Evolutionary conservation across 257 asterid genomes (phyloP).

Genomic region (Echites panduratus): DNA sequence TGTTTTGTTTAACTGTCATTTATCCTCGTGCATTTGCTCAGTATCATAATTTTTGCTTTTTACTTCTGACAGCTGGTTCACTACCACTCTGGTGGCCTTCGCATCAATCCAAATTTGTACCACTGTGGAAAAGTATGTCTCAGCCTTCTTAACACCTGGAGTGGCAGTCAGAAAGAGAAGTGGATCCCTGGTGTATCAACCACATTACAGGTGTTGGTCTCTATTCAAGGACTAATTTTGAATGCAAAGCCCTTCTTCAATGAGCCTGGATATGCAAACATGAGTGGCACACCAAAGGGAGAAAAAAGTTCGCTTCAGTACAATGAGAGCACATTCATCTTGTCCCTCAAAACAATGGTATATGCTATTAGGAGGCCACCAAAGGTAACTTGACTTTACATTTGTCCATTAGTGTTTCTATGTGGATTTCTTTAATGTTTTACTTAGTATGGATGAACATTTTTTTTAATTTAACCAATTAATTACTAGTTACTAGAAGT

Average conservation of each 20-base stretch:
- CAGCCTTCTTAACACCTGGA: conserved; percentile 94
- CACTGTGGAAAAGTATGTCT: conserved; percentile 83
- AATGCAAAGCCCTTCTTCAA: conserved; percentile 86
- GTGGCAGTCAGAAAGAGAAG: conserved; percentile 60
- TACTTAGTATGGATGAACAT: neutral
- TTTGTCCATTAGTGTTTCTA: neutral
- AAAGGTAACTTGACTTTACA: conserved; percentile 39
- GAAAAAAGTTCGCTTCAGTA: conserved; percentile 48
- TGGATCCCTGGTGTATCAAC: conserved; percentile 81
- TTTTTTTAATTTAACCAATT: neutral
- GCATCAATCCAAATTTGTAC: conserved; percentile 87
- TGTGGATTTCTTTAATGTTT: neutral
- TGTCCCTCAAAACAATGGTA: conserved; percentile 73
- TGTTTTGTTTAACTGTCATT: neutral
- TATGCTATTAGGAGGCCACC: conserved; percentile 77
- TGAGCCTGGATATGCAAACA: conserved; percentile 76
- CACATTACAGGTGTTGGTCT: conserved; percentile 85
- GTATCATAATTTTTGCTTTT: conserved; percentile 2
- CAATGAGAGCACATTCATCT: conserved; percentile 59
- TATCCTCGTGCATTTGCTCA: neutral
- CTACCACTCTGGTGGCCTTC: conserved; percentile 88
- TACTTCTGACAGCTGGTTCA: conserved; percentile 55
- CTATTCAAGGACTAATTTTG: conserved; percentile 90
- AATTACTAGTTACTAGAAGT: neutral
- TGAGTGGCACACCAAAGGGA: conserved; percentile 44